Percentiles rank a stretch among this genome's conserved stretches.
phyloP scores from a whole-genome alignment of 768 basidiomycete genomes.

The Bullera alba region DNA sequence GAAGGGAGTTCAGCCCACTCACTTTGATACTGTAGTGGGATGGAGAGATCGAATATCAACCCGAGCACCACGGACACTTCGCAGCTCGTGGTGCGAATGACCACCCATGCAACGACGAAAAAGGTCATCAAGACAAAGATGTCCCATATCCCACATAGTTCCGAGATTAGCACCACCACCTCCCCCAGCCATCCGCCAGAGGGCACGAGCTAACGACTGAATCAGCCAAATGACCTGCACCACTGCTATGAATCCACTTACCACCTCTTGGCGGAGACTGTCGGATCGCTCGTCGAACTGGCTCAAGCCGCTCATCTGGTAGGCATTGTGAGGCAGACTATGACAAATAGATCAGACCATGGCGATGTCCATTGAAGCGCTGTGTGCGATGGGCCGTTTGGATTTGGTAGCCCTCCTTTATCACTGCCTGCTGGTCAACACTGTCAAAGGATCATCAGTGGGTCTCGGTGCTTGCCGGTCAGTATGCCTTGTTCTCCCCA shows the following conservation, averaged over 20 bases:
- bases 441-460: too few species aligned
- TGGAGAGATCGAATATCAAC: conserved; percentile 13
- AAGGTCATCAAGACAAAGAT: conserved; percentile 9
- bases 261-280: too few species aligned
- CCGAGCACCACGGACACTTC: conserved; percentile 10
- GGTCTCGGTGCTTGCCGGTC: too few species aligned
- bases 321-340: too few species aligned
- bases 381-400: too few species aligned
- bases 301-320: too few species aligned
- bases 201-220: conserved; percentile 21
- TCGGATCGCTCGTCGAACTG: too few species aligned
- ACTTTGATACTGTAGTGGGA: conserved; percentile 21
- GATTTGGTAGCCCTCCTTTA: too few species aligned
- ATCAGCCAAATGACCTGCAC: too few species aligned
- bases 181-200: conserved; percentile 21
- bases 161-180: conserved; percentile 4
- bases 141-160: conserved; percentile 15
- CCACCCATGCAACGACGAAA: conserved; percentile 11
- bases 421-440: too few species aligned
- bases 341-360: neutral
- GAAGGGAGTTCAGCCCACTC: neutral
- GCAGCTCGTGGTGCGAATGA: conserved; percentile 4
- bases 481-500: too few species aligned
- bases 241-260: too few species aligned
- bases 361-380: neutral